phyloP scores from a whole-genome alignment of 495 filamentous ascomycete species.

The Rhypophila decipiens region DNA sequence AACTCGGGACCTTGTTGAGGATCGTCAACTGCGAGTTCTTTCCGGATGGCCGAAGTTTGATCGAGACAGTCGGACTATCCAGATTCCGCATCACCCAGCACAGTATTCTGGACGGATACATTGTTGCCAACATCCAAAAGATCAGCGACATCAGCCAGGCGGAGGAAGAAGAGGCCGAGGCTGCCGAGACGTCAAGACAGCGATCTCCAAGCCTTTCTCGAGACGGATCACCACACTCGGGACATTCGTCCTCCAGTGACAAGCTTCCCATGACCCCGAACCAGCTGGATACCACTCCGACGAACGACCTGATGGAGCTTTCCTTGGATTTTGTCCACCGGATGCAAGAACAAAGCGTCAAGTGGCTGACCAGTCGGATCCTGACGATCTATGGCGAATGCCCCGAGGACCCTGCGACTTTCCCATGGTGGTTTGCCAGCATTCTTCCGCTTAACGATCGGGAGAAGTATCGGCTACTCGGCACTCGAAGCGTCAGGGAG shows the following conservation, averaged over 20 bases:
- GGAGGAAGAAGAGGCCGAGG: slow-evolving; percentile 72
- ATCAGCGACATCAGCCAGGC: slow-evolving; percentile 74
- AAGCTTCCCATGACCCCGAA: slow-evolving; percentile 14
- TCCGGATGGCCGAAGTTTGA: slow-evolving; percentile 71
- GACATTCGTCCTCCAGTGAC: background rate
- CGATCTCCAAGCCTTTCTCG: background rate
- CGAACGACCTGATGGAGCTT: slow-evolving; percentile 57
- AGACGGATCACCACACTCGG: background rate
- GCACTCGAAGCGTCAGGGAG: slow-evolving; percentile 67
- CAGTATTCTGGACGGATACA: slow-evolving; percentile 66
- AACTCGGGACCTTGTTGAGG: slow-evolving; percentile 70
- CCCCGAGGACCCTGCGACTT: slow-evolving; percentile 65
- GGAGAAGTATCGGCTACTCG: slow-evolving; percentile 71
- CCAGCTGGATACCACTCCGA: slow-evolving; percentile 58
- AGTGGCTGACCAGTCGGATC: slow-evolving; percentile 67
- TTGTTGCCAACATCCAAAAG: slow-evolving; percentile 63
- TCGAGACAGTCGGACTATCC: slow-evolving; percentile 68
- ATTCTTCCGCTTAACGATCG: slow-evolving; percentile 69
- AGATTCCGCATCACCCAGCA: slow-evolving; percentile 66
- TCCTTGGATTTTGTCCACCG: slow-evolving; percentile 59
- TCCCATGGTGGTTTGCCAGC: slow-evolving; percentile 89
- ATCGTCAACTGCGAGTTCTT: slow-evolving; percentile 67
- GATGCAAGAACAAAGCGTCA: slow-evolving; percentile 58
- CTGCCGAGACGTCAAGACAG: slow-evolving; percentile 45
- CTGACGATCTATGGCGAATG: slow-evolving; percentile 69